Percentiles rank a stretch among this genome's conserved stretches.
Conservation (phyloP, 2,329 filamentous ascomycete genomes). For the Akanthomyces lecanii region DNA sequence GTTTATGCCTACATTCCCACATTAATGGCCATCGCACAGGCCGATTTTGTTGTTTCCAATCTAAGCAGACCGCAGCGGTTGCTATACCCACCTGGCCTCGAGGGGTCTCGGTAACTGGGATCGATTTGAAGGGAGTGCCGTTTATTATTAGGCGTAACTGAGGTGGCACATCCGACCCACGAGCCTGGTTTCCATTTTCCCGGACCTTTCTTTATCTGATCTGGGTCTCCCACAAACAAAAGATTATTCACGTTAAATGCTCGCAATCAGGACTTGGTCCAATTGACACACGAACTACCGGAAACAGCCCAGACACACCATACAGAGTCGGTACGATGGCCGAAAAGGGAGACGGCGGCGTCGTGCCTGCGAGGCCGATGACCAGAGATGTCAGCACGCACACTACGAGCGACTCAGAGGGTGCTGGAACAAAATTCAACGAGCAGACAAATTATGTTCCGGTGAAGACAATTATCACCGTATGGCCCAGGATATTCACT, state of each 20-base stretch:
- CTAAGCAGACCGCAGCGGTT: neutral
- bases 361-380: conserved; percentile 12
- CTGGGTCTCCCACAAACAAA: neutral
- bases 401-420: conserved; percentile 19
- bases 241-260: neutral
- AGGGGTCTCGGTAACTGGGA: neutral
- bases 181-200: neutral
- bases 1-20: neutral
- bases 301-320: neutral
- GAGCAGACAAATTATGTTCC: conserved; percentile 55
- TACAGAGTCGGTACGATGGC: neutral
- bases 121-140: neutral
- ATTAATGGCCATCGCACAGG: neutral
- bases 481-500: conserved; percentile 21
- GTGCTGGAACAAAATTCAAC: conserved; percentile 38
- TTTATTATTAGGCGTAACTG: neutral
- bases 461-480: conserved; percentile 47
- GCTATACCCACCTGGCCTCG: neutral
- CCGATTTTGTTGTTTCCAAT: neutral
- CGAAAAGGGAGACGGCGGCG: neutral
- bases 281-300: neutral
- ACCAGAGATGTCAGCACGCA: conserved; percentile 11
- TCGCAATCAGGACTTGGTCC: neutral
- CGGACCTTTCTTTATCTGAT: conserved; percentile 9
- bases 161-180: neutral